phyloP scores from a whole-genome alignment of 305 asterid genomes.

The Plantago rigida region DNA sequence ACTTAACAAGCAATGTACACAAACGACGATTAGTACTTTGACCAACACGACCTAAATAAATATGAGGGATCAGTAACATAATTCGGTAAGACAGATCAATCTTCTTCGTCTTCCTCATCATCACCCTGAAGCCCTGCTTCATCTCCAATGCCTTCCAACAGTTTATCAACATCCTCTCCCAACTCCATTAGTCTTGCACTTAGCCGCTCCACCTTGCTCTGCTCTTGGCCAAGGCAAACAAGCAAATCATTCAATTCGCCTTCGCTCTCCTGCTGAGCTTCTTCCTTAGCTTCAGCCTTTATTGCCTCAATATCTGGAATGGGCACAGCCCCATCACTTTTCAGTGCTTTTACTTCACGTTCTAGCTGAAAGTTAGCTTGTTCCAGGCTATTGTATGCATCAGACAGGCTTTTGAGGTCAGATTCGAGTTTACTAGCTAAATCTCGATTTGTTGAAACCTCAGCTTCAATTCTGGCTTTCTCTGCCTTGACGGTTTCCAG shows the following conservation, averaged over 20 bases:
- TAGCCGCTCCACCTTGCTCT: slow-evolving; percentile 83
- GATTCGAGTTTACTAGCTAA: slow-evolving; percentile 59
- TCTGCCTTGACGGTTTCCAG: slow-evolving; percentile 64
- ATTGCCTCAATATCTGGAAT: slow-evolving; percentile 54
- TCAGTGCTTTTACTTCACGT: slow-evolving; percentile 44
- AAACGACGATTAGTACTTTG: neutral
- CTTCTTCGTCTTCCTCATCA: slow-evolving; percentile 32
- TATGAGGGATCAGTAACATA: neutral
- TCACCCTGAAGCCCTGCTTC: slow-evolving; percentile 35
- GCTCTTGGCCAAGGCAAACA: slow-evolving; percentile 96
- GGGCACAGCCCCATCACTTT: slow-evolving; percentile 43
- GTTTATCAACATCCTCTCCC: slow-evolving; percentile 66
- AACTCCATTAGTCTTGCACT: slow-evolving; percentile 50
- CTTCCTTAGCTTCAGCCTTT: slow-evolving; percentile 74
- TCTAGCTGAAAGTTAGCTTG: slow-evolving; percentile 68
- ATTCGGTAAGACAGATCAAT: slow-evolving; percentile 17
- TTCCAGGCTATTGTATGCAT: slow-evolving; percentile 94
- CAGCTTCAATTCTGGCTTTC: slow-evolving; percentile 50
- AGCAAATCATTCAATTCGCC: slow-evolving; percentile 73
- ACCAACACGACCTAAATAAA: neutral
- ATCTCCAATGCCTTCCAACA: slow-evolving; percentile 66
- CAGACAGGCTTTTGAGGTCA: slow-evolving; percentile 78
- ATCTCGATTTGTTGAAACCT: slow-evolving; percentile 44
- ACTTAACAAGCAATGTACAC: slow-evolving; percentile 23
- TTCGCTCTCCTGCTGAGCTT: slow-evolving; percentile 87